A percentile compares a stretch with the other conserved stretches of the same genome.
Conservation (phyloP, 805 yeast species). For the Pichia kluyveri region DNA sequence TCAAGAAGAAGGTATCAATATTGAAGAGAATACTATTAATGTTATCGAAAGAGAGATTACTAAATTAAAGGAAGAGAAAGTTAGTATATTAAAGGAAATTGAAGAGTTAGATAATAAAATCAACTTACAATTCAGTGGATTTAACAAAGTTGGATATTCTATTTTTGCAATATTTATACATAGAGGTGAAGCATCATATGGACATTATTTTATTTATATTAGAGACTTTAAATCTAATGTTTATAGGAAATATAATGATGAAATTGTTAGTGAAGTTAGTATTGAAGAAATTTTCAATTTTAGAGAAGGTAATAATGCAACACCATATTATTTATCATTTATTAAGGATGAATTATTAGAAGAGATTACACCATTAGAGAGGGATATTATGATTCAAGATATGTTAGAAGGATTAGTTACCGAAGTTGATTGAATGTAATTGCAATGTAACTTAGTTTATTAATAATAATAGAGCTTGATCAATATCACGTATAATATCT, state of each 20-base stretch:
- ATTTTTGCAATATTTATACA: slow-evolving; percentile 91
- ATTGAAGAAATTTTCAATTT: slow-evolving; percentile 60
- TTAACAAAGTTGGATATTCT: slow-evolving; percentile 62
- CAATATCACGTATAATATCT: slow-evolving; percentile 41
- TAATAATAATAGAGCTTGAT: slow-evolving; percentile 26
- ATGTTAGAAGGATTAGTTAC: background rate
- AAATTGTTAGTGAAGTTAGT: slow-evolving; percentile 76
- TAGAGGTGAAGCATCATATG: slow-evolving; percentile 91
- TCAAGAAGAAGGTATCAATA: slow-evolving; percentile 19
- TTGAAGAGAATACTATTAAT: slow-evolving; percentile 39
- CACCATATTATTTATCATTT: slow-evolving; percentile 88
- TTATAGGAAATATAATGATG: slow-evolving; percentile 91
- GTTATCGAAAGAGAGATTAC: slow-evolving; percentile 39
- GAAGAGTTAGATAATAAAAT: slow-evolving; percentile 39
- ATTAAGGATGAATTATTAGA: slow-evolving; percentile 53
- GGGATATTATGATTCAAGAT: slow-evolving; percentile 26
- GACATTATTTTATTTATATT: slow-evolving; percentile 96
- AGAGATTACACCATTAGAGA: slow-evolving; percentile 56
- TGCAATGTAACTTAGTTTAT: background rate
- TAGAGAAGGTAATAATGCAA: slow-evolving; percentile 66
- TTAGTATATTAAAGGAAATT: slow-evolving; percentile 30
- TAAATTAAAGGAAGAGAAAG: slow-evolving; percentile 37
- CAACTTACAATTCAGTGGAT: slow-evolving; percentile 50
- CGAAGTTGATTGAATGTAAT: background rate
- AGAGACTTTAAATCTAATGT: slow-evolving; percentile 58